Conservation (phyloP, 2,329 filamentous ascomycete species). For the Paecilomyces variotii region DNA sequence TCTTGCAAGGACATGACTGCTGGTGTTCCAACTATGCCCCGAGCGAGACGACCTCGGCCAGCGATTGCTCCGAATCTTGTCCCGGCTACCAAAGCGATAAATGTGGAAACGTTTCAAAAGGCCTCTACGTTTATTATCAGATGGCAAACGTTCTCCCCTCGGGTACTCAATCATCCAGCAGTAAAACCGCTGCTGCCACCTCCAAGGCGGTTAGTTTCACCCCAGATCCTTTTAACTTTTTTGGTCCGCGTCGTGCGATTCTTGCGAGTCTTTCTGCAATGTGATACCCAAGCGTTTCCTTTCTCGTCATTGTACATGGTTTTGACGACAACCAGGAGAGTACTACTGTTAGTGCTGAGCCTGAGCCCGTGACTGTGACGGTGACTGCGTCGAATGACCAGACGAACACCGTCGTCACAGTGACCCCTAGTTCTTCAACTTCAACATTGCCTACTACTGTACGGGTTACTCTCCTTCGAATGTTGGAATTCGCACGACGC, state of each 20-base stretch:
- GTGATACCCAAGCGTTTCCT: not conserved
- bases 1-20: slow-evolving; percentile 39
- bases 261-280: not conserved
- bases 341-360: slow-evolving; percentile 7
- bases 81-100: slow-evolving; percentile 41
- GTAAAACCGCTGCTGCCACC: slow-evolving; percentile 11
- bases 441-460: slow-evolving; percentile 3
- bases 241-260: not conserved
- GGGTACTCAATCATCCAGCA: slow-evolving; percentile 18
- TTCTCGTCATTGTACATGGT: not conserved
- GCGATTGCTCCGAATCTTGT: slow-evolving; percentile 33
- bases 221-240: not conserved
- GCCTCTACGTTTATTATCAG: slow-evolving; percentile 37
- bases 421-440: slow-evolving; percentile 1
- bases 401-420: slow-evolving; percentile 2
- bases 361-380: slow-evolving; percentile 9
- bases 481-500: not conserved
- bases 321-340: slow-evolving; percentile 6
- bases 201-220: slow-evolving; percentile 17
- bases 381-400: slow-evolving; percentile 6
- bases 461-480: not conserved
- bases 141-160: slow-evolving; percentile 25
- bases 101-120: slow-evolving; percentile 34
- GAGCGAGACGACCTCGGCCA: slow-evolving; percentile 23
- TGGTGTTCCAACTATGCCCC: slow-evolving; percentile 44